Evolutionary conservation across 805 yeast genomes (phyloP).

Genomic region (Monosporozyma unispora): DNA sequence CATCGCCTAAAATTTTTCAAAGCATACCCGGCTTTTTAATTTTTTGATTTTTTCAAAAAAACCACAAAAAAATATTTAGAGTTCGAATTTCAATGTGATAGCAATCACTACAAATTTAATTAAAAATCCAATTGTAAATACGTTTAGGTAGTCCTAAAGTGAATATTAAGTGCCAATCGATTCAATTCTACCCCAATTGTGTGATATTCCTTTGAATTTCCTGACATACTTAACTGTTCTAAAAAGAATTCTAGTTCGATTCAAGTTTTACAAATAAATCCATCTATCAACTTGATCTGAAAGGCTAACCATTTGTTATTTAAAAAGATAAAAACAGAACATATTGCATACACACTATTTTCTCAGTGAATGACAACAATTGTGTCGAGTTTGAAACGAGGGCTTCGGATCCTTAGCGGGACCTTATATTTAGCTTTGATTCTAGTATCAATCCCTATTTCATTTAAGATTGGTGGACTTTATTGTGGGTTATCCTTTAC

Average conservation of each 20-base stretch:
- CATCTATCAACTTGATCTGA: neutral
- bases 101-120: neutral
- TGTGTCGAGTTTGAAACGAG: slow-evolving; percentile 15
- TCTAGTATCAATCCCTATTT: slow-evolving; percentile 77
- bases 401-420: slow-evolving; percentile 35
- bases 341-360: neutral
- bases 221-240: neutral
- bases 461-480: slow-evolving; percentile 90
- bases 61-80: neutral
- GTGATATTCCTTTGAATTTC: neutral
- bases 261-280: neutral
- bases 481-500: slow-evolving; percentile 84
- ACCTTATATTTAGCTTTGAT: slow-evolving; percentile 57
- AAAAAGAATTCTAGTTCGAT: neutral
- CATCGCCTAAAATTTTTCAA: neutral
- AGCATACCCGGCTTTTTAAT: neutral
- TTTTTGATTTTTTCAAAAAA: neutral
- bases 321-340: neutral
- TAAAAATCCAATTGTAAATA: neutral
- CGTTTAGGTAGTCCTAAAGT: neutral
- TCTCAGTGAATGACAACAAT: slow-evolving; percentile 6
- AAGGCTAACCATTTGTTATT: neutral
- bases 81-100: neutral
- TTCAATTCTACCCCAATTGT: too few species aligned
- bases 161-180: neutral